These are phyloP conservation scores for Trichosporon sp. DNA, from an alignment of 1,284 basidiomycete genomes.

Conservation along the genomic window DNA sequence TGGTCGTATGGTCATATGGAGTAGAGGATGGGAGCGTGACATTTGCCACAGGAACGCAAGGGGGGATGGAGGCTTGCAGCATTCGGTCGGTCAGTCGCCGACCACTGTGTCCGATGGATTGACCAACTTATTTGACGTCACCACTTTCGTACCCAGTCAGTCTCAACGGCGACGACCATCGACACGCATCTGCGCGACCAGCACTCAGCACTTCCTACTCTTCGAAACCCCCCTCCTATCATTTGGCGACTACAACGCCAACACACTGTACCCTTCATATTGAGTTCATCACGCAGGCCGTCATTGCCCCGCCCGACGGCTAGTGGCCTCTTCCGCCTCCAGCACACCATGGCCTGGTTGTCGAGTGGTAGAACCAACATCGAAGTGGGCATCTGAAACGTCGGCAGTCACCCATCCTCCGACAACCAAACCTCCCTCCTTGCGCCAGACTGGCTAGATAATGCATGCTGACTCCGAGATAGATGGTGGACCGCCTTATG, in stretches of 20 bases:
- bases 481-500: conserved; percentile 52
- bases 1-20: no score
- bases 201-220: not conserved
- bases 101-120: no score
- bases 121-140: conserved; percentile 15
- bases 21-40: not conserved
- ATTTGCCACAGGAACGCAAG: not conserved
- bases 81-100: no score
- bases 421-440: no score
- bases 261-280: not conserved
- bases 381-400: conserved; percentile 40
- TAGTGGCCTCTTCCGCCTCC: not conserved
- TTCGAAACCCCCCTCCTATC: not conserved
- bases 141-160: not conserved
- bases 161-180: conserved; percentile 2
- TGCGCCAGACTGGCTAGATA: not conserved
- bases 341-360: conserved; percentile 49
- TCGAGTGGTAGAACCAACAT: conserved; percentile 48
- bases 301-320: conserved; percentile 11
- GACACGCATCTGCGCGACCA: not conserved
- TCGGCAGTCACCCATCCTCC: not conserved
- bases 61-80: no score
- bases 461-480: conserved; percentile 19
- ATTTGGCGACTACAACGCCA: conserved; percentile 15
- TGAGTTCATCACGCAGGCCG: conserved; percentile 8